Conservation (phyloP, 2,329 filamentous ascomycete genomes). For the Monosporascus cannonballus region DNA sequence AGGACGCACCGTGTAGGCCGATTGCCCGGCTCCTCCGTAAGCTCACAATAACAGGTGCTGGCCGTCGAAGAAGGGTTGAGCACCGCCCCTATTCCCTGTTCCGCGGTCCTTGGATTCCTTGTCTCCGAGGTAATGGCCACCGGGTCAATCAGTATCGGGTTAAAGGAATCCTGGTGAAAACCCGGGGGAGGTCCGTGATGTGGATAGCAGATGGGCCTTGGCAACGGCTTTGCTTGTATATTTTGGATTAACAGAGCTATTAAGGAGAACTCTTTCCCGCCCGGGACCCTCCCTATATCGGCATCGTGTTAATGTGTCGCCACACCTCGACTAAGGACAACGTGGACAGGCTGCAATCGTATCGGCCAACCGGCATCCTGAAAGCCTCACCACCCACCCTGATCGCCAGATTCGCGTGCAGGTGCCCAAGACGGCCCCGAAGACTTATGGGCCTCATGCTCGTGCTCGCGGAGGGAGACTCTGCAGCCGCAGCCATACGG, state of each 20-base stretch:
- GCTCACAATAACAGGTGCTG: no score
- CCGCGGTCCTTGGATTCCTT: no score
- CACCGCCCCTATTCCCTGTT: no score
- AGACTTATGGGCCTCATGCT: neutral
- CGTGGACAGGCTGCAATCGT: neutral
- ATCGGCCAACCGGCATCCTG: neutral
- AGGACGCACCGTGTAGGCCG: no score
- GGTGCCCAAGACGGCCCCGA: neutral
- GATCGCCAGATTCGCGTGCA: neutral
- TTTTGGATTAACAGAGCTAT: neutral
- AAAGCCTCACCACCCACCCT: neutral
- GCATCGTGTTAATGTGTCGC: neutral
- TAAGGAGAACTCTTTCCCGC: neutral
- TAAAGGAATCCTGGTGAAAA: no score
- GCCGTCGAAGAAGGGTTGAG: no score
- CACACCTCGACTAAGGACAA: neutral
- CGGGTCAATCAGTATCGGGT: no score
- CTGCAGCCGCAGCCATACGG: neutral
- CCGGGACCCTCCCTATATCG: neutral
- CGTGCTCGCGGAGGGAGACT: neutral
- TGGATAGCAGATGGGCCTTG: no score
- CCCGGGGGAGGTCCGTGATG: no score
- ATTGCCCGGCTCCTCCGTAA: no score
- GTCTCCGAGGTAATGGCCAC: no score
- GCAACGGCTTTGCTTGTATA: neutral